These are phyloP conservation scores for Exophiala lecanii-corni DNA, from an alignment of 2,329 filamentous ascomycete species.

Conservation along the genomic window DNA sequence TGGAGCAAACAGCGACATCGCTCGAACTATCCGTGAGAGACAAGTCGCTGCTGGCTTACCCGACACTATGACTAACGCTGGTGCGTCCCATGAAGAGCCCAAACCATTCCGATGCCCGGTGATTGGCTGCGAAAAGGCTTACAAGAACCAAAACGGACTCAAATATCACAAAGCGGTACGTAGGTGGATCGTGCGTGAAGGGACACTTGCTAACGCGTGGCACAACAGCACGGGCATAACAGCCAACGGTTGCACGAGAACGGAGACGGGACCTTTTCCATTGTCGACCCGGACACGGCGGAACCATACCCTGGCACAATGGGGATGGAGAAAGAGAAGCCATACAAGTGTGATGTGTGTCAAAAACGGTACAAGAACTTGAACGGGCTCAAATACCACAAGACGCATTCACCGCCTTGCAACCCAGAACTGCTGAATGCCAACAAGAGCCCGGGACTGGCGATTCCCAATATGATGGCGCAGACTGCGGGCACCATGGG, in stretches of 20 bases:
- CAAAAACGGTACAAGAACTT: slow-evolving; percentile 99
- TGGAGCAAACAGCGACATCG: slow-evolving; percentile 70
- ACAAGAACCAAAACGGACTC: slow-evolving; percentile 98
- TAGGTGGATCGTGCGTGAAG: no score
- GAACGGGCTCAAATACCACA: slow-evolving; percentile 94
- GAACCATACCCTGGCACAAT: slow-evolving; percentile 91
- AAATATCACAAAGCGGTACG: slow-evolving; percentile 76
- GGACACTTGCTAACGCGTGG: no score
- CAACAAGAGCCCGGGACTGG: slow-evolving; percentile 28
- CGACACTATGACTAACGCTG: slow-evolving; percentile 39
- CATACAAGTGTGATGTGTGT: slow-evolving; percentile 93
- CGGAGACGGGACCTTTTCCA: slow-evolving; percentile 93
- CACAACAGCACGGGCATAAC: slow-evolving; percentile 73
- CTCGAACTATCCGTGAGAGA: slow-evolving; percentile 59
- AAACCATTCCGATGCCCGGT: slow-evolving; percentile 98
- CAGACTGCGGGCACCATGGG: slow-evolving; percentile 46
- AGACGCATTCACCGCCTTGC: slow-evolving; percentile 80
- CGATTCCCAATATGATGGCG: slow-evolving; percentile 24
- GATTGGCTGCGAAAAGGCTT: slow-evolving; percentile 93
- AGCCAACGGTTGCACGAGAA: slow-evolving; percentile 97
- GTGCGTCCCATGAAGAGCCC: slow-evolving; percentile 71
- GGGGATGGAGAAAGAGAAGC: slow-evolving; percentile 99
- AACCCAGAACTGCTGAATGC: slow-evolving; percentile 69
- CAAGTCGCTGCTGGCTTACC: slow-evolving; percentile 56
- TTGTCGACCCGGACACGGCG: slow-evolving; percentile 93